phyloP scores from a whole-genome alignment of 1,139 yeast genomes.

The Candida sp. region DNA sequence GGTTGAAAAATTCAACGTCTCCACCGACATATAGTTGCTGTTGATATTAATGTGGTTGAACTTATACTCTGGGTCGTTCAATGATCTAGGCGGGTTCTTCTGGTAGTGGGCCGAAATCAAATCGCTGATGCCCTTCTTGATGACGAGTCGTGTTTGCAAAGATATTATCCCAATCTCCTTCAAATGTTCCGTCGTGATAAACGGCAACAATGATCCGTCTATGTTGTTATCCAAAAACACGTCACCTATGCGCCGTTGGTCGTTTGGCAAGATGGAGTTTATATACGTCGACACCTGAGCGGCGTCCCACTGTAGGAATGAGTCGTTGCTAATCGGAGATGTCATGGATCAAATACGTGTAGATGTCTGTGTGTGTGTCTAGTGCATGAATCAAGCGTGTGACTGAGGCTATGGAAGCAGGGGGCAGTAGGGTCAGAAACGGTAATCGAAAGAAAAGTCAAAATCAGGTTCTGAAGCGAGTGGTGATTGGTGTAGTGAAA shows the following conservation, averaged over 20 bases:
- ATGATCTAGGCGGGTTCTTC: slow-evolving; percentile 31
- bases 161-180: slow-evolving; percentile 57
- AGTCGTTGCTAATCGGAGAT: slow-evolving; percentile 29
- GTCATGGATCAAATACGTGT: slow-evolving; percentile 7
- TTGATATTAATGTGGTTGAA: slow-evolving; percentile 33
- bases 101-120: slow-evolving; percentile 41
- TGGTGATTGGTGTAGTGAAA: neutral
- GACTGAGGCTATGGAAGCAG: neutral
- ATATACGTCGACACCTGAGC: slow-evolving; percentile 49
- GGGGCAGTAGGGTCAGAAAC: neutral
- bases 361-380: neutral
- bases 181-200: slow-evolving; percentile 61
- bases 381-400: neutral
- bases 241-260: slow-evolving; percentile 24
- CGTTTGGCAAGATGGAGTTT: slow-evolving; percentile 24
- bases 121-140: slow-evolving; percentile 54
- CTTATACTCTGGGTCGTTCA: slow-evolving; percentile 34
- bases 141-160: slow-evolving; percentile 44
- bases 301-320: slow-evolving; percentile 51
- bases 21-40: slow-evolving; percentile 38
- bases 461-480: neutral
- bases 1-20: slow-evolving; percentile 36
- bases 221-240: slow-evolving; percentile 58
- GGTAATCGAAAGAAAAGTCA: neutral
- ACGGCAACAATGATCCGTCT: slow-evolving; percentile 65